Evolutionary conservation across 208 protist species (phyloP), one percentile per base, ranked within the genome.

Genomic region (Novymonas esmeraldas): DNA sequence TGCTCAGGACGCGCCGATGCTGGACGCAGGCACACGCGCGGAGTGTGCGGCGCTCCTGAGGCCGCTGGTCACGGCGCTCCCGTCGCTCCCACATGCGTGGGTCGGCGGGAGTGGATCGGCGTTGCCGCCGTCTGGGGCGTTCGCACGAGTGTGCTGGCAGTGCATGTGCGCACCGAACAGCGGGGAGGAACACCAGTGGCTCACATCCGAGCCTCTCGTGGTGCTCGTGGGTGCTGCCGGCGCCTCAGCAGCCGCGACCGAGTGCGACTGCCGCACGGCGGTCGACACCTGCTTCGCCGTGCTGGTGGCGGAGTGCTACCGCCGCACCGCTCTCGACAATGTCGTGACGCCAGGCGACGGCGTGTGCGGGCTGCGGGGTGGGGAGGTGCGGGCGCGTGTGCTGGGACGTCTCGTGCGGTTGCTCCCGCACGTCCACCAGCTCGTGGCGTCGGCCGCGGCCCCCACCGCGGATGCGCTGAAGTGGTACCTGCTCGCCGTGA

Each of bases 341-440:
- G 61, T 22, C 7, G 1, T 76, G 22, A 58, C 55, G n/a, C 5
- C 41, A 2, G 62, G 57, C 45, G 56, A 64, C 11, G 70, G 33
- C 26, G 48, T 70, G 6, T 52, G 36, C 36, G 70, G 70, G 10
- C 26, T 70, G 5, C 20, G n/a, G 2, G 70, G 70, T 34, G 70
- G 70, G 26, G 31, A 50, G 31, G 38, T 70, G 54, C 51, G 70
- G 2, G 45, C 70, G 18, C 70, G 70, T 36, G 61, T 76, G 49
- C 69, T 81, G 9, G 70, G 75, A 4, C 67, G 76, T 9, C 62
- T 83, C 28, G 64, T 74, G 49, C 78, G 79, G n/a, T 54, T 85
- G 28, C 44, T 81, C 20, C 79, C 79, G 16, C 49, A 50, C 11
- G 28, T 63, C 33, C 64, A 68, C 9, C 18, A 49, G 31, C 16